Conservation (phyloP, 2,329 filamentous ascomycete genomes). For the Fusarium tricinctum region DNA sequence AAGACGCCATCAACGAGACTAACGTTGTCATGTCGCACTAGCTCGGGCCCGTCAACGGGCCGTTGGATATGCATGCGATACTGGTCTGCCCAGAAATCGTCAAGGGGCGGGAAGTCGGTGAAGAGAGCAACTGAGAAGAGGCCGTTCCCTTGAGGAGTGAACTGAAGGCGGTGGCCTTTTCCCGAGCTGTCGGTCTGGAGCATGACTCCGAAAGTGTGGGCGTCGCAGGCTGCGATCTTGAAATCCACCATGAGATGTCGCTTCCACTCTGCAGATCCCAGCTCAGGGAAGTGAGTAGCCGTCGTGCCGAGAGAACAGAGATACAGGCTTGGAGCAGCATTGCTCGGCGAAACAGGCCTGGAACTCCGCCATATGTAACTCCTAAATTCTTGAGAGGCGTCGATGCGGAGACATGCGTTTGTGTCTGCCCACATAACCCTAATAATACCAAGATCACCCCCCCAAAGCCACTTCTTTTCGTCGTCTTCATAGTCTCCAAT, state of each 20-base stretch:
- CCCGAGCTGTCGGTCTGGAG: conserved; percentile 48
- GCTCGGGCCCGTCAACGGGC: conserved; percentile 54
- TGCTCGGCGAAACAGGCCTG: conserved; percentile 41
- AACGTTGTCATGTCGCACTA: conserved; percentile 52
- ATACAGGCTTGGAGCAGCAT: conserved; percentile 45
- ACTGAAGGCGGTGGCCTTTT: conserved; percentile 49
- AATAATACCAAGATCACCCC: conserved; percentile 53
- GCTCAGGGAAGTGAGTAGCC: conserved; percentile 45
- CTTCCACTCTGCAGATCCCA: conserved; percentile 35
- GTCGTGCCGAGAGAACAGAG: conserved; percentile 48
- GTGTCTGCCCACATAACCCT: conserved; percentile 51
- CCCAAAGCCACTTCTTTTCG: conserved; percentile 56
- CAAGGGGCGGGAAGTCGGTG: conserved; percentile 53
- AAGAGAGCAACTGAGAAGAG: conserved; percentile 49
- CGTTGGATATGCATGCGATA: conserved; percentile 52
- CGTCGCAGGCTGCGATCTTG: conserved; percentile 45
- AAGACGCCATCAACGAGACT: conserved; percentile 46
- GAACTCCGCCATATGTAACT: conserved; percentile 35
- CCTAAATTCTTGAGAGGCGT: conserved; percentile 44
- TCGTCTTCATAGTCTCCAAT: conserved; percentile 52
- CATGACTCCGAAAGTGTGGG: conserved; percentile 50
- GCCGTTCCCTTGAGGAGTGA: conserved; percentile 40
- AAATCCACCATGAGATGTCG: conserved; percentile 47
- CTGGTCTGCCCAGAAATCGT: conserved; percentile 58
- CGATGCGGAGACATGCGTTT: conserved; percentile 47